Evolutionary conservation across 495 filamentous ascomycete genomes (phyloP), one percentile per base, ranked within the genome.

Genomic region (Lepraria neglecta): DNA sequence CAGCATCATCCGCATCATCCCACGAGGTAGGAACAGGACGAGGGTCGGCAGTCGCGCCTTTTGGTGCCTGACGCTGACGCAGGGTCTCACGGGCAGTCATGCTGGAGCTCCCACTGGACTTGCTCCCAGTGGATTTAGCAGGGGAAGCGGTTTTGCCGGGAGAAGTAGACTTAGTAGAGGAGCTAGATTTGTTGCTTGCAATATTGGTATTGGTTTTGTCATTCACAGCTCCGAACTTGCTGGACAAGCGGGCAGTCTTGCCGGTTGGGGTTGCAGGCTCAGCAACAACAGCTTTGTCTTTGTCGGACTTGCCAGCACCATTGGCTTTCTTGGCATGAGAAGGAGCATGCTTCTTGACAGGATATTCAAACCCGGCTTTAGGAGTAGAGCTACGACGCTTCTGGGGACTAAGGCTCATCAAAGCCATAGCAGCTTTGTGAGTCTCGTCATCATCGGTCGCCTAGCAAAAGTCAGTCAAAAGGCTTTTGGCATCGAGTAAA

Each of bases 1-100:
- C 68, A 3, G 63, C 63, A 11, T 59, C 35, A 21, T 50, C 58
- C 2, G 66, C 66, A 0, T 59, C 46, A 0, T 62, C 59, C 62
- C 59, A 67, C 0, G 62, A 64, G 6, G 9, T 42, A 3, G 65
- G 65, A 30, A 67, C 59, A 0, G 27, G 24, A 19, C 64, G 60
- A 24, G 48, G 33, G 19, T 9, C 30, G 6, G 43, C 46, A 7
- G 51, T 21, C 12, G 35, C 58, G 9, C 45, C 55, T 24, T 60
- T 61, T 0, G 57, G 57, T 2, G 50, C 40, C 5, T 60, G 42
- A 4, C 57, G 63, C 27, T 64, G 56, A 11, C 57, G 58, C 21
- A 51, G 51, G 3, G 50, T 64, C 7, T 45, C 28, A 5, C 38
- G 14, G 15, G 24, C 30, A 0, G 59, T 61, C 3, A 43, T 19